Base-by-base conservation (phyloP, 768 basidiomycete species). In the Omphalotus guepiniiformis region DNA sequence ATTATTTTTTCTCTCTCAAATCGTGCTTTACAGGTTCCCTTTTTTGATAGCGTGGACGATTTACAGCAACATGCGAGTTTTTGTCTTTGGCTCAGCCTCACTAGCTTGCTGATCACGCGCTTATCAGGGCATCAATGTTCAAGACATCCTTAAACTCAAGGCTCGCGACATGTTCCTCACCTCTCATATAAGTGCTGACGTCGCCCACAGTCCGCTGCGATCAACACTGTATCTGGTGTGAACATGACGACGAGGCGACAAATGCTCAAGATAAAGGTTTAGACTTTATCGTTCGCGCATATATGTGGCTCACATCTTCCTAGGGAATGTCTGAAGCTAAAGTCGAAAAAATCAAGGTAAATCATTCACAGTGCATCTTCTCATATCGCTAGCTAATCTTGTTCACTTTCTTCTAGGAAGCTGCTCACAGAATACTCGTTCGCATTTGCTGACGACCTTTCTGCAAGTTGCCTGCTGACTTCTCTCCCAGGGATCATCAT, bases 321-420 rank as follows among this genome's bases (percentile, higher is more conserved):
- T 48, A 94, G 91, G 94, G 94, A 35, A 85, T 95, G 77, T 93
- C 93, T 3, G 94, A 96, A 57, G 88, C 94, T 1, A 98, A 98
- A 63, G 93, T 98, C 2, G 94, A 98, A 60, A 98, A 98, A 64
- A 89, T 97, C 58, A 95, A 95, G 72, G 92, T 79, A 48, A 34
- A 61, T 47, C n/a, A 48, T 53, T 48, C 32, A 3, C 12, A 19
- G 12, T 40, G 11, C 11, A 15, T 42, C 13, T 42, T 18, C 21
- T 41, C 6, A 15, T 6, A 22, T 28, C 29, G 8, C 19, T n/a
- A n/a, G n/a, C n/a, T n/a, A n/a, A n/a, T n/a, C 23, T 40, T 29
- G 40, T 23, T 18, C 16, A 9, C 27, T 50, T 7, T 41, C 42
- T 16, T 38, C 37, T 30, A 94, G 90, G 93, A 96, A 72, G 89